phyloP scores from a whole-genome alignment of 345 rosid genomes.

The Ailanthus altissimus region DNA sequence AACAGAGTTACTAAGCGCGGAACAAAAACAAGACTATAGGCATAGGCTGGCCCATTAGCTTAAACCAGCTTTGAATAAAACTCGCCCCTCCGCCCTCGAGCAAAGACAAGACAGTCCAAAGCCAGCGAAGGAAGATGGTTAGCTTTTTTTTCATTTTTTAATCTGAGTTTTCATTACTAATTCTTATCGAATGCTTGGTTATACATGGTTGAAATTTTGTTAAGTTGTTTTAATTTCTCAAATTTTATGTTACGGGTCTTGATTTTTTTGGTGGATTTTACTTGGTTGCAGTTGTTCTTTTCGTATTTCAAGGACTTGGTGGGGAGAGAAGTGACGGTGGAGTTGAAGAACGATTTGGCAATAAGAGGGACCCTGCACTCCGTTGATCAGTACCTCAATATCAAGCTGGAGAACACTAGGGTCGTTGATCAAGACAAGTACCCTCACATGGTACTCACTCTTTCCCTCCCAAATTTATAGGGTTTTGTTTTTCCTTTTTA shows the following conservation, averaged over 20 bases:
- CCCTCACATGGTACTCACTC: constrained; percentile 87
- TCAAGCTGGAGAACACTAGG: constrained; percentile 98
- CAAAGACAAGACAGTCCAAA: not conserved
- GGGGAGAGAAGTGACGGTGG: constrained; percentile 99
- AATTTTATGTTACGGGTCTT: no score
- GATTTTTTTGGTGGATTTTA: constrained; percentile 1
- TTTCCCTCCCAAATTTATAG: not conserved
- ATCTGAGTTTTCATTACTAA: not conserved
- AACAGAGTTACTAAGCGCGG: not conserved
- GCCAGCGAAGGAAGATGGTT: constrained; percentile 1
- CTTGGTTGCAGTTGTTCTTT: constrained; percentile 79
- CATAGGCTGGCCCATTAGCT: not conserved
- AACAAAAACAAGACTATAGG: not conserved
- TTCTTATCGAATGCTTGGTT: not conserved
- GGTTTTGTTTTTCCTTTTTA: not conserved
- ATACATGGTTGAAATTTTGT: no score
- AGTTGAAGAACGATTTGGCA: constrained; percentile 97
- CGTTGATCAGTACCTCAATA: constrained; percentile 97
- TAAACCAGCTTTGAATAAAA: not conserved
- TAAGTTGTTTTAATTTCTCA: not conserved
- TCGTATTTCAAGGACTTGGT: constrained; percentile 99
- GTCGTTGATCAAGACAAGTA: constrained; percentile 99
- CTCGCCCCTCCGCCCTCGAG: not conserved
- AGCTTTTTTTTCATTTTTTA: not conserved
- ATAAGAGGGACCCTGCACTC: constrained; percentile 99